These are phyloP conservation scores for Rostrohypoxylon terebratum DNA, from an alignment of 495 filamentous ascomycete species.

Conservation along the genomic window DNA sequence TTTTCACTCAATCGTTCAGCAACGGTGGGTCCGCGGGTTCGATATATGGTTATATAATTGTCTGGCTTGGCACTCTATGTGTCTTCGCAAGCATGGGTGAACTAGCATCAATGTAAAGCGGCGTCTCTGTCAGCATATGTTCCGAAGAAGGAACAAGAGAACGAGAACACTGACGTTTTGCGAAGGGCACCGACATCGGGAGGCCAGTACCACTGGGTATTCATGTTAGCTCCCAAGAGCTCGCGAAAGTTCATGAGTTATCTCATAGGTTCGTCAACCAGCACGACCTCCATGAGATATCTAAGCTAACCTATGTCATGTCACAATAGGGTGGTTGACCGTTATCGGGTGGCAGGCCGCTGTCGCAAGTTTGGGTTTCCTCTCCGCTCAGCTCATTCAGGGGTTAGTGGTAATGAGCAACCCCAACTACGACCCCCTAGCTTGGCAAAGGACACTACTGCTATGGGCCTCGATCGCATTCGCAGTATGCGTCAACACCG, in stretches of 20 bases:
- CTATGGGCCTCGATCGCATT: constrained; percentile 55
- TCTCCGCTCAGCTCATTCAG: constrained; percentile 68
- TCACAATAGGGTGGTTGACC: constrained; percentile 63
- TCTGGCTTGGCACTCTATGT: background rate
- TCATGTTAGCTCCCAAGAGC: constrained; percentile 66
- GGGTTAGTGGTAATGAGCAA: constrained; percentile 48
- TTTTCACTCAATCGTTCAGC: background rate
- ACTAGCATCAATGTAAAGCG: background rate
- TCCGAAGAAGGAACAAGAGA: background rate
- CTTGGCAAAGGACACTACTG: constrained; percentile 65
- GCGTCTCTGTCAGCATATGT: background rate
- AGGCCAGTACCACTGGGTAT: constrained; percentile 66
- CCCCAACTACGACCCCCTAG: constrained; percentile 14
- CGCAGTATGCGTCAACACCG: constrained; percentile 59
- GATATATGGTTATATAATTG: background rate
- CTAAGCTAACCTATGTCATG: background rate
- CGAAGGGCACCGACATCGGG: constrained; percentile 49
- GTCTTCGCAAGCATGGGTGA: background rate
- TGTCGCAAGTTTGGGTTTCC: constrained; percentile 64
- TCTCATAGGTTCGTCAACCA: constrained; percentile 55
- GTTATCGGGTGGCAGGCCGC: constrained; percentile 71
- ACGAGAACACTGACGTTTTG: background rate
- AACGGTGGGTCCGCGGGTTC: background rate
- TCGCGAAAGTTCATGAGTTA: constrained; percentile 70
- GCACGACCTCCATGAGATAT: background rate